phyloP scores from a whole-genome alignment of 169 alveolate species.

The Perkinsus olseni region DNA sequence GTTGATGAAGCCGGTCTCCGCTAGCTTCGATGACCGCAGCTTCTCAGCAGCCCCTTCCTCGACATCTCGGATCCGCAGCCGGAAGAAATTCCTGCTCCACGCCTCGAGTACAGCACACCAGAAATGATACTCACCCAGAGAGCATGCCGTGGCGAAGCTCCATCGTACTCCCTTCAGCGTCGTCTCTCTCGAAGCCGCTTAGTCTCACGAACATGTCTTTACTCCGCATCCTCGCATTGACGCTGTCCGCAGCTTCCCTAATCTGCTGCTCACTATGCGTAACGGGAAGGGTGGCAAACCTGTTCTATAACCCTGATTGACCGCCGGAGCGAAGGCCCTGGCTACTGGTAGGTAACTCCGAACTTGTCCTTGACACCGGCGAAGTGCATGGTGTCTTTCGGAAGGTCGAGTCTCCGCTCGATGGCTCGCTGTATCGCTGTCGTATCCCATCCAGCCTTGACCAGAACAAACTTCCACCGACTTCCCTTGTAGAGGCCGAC shows the following conservation, averaged over 20 bases:
- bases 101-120: too few relatives aligned
- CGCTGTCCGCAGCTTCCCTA: background rate
- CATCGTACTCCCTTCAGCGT: background rate
- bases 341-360: background rate
- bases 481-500: background rate
- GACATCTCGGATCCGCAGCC: background rate
- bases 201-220: background rate
- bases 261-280: background rate
- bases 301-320: background rate
- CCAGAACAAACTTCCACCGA: background rate
- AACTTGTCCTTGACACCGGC: background rate
- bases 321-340: background rate
- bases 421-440: background rate
- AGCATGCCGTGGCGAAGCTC: background rate
- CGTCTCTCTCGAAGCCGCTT: background rate
- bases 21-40: background rate
- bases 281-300: background rate
- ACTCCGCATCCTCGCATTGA: background rate
- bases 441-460: background rate
- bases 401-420: background rate
- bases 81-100: background rate
- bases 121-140: background rate
- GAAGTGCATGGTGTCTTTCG: background rate
- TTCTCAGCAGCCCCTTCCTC: background rate
- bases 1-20: background rate